Evolutionary conservation across 345 rosid genomes (phyloP).

Genomic region (Combretum micranthum): DNA sequence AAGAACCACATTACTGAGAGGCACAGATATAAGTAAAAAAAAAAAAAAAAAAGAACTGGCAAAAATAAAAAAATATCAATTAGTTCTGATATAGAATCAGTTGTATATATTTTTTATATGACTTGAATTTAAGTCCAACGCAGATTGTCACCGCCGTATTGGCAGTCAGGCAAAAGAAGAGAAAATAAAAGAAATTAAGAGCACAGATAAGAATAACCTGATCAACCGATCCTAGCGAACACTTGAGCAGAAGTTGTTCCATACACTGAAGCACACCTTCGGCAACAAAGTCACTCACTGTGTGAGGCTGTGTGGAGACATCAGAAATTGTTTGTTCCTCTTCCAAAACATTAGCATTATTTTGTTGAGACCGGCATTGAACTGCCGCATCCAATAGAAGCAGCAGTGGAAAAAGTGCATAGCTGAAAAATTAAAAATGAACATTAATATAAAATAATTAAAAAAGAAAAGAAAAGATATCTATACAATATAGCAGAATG

Average conservation of each 20-base stretch:
- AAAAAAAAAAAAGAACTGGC: no score
- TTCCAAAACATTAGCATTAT: constrained; percentile 16
- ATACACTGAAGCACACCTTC: constrained; percentile 73
- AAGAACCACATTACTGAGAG: no score
- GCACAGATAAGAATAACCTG: constrained; percentile 40
- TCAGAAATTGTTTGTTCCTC: constrained; percentile 2
- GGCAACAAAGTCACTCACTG: constrained; percentile 71
- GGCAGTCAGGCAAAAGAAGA: no score
- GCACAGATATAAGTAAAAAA: no score
- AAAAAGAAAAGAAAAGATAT: not conserved
- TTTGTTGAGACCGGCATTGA: constrained; percentile 37
- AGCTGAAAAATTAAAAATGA: constrained; percentile 47
- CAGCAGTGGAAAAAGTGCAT: constrained; percentile 69
- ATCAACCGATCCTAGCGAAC: constrained; percentile 48
- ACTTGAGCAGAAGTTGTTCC: constrained; percentile 73
- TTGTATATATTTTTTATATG: no score
- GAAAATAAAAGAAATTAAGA: not conserved
- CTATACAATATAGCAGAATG: not conserved
- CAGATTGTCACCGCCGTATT: not conserved
- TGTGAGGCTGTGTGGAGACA: constrained; percentile 12
- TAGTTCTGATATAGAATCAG: no score
- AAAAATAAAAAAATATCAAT: no score
- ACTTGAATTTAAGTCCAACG: not conserved
- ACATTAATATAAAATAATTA: no score
- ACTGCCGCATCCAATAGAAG: constrained; percentile 72